These are phyloP conservation scores for Phaffomyces thermotolerans DNA, from an alignment of 805 yeast species.

Conservation along the genomic window DNA sequence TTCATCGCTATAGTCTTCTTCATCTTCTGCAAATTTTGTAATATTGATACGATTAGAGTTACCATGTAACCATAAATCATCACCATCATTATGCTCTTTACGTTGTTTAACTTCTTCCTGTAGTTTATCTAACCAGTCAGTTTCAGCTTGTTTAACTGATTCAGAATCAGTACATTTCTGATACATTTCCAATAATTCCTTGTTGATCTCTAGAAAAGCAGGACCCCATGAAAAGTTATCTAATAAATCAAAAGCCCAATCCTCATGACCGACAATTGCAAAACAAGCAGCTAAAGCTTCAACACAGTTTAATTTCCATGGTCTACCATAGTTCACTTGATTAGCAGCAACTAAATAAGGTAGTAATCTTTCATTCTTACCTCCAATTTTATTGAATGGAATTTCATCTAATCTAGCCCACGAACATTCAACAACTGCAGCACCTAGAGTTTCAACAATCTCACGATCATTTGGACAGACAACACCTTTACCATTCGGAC, in stretches of 20 bases:
- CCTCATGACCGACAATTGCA: conserved; percentile 84
- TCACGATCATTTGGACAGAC: conserved; percentile 84
- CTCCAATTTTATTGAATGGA: conserved; percentile 92
- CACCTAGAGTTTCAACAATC: conserved; percentile 73
- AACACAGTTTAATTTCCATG: conserved; percentile 93
- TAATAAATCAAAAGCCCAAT: conserved; percentile 78
- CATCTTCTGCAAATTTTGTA: conserved; percentile 17
- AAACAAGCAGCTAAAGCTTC: conserved; percentile 97
- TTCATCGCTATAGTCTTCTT: conserved; percentile 15
- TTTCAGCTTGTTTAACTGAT: conserved; percentile 65
- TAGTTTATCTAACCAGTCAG: conserved; percentile 59
- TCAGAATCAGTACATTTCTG: conserved; percentile 75
- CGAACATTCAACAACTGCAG: conserved; percentile 97
- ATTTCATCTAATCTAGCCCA: conserved; percentile 98
- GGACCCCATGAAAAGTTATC: conserved; percentile 89
- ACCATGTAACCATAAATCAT: conserved; percentile 73
- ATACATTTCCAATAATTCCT: conserved; percentile 68
- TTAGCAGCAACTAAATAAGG: conserved; percentile 96
- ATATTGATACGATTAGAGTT: conserved; percentile 52
- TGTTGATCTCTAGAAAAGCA: conserved; percentile 76
- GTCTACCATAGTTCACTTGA: conserved; percentile 93
- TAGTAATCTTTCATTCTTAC: conserved; percentile 73
- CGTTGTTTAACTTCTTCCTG: conserved; percentile 62
- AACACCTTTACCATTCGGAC: conserved; percentile 80
- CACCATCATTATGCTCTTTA: conserved; percentile 40